Evolutionary conservation across 345 rosid species (phyloP).

Genomic region (Lumnitzera littorea): DNA sequence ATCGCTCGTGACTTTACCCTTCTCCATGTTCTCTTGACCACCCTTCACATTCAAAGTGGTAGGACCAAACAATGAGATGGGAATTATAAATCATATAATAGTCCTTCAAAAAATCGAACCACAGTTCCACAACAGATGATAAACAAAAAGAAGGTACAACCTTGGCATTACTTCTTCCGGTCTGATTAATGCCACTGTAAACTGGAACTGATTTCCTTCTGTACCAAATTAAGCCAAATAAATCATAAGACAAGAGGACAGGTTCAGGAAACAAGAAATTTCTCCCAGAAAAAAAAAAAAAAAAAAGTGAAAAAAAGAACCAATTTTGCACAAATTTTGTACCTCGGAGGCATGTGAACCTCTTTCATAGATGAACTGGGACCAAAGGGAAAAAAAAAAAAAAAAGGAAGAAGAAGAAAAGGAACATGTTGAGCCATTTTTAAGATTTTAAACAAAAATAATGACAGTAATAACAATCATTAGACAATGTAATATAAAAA

Average conservation of each 20-base stretch:
- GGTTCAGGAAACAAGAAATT: no score
- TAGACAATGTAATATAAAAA: neutral
- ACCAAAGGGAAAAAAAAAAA: no score
- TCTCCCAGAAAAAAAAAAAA: no score
- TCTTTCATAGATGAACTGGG: no score
- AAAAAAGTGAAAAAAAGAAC: no score
- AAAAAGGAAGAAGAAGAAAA: no score
- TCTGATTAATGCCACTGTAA: constrained; percentile 21
- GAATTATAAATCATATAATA: neutral
- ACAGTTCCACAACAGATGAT: constrained; percentile 1
- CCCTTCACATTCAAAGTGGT: constrained; percentile 28
- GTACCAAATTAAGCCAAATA: constrained; percentile 2
- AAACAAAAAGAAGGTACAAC: constrained; percentile 18
- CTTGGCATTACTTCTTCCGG: constrained; percentile 31
- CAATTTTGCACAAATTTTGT: no score
- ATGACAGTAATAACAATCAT: no score
- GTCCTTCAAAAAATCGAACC: neutral
- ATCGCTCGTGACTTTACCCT: constrained; percentile 8
- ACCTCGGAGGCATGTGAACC: no score
- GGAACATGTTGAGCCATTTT: no score
- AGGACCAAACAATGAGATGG: constrained; percentile 1
- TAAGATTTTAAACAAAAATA: no score
- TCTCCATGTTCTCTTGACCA: constrained; percentile 21
- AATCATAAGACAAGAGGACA: neutral
- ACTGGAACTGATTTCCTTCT: constrained; percentile 29